Base-by-base conservation (phyloP, 306 rosid species). In the Malus sieversii region DNA sequence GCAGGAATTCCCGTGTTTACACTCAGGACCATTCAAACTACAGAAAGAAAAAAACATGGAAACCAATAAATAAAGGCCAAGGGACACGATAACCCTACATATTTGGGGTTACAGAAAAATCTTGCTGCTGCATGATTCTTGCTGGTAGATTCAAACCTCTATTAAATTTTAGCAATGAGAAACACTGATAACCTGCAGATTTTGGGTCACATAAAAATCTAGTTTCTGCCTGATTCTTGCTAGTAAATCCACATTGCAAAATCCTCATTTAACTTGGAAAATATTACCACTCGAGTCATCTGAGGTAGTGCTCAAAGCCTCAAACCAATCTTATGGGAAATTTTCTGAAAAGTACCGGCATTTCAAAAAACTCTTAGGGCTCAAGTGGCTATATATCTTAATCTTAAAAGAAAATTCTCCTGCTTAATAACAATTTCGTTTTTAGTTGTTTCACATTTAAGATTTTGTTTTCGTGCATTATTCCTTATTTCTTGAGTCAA, bases 11-110 rank as follows among this genome's bases (percentile, higher is more conserved):
- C n/a, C n/a, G n/a, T n/a, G n/a, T n/a, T n/a, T n/a, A n/a, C n/a
- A n/a, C n/a, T n/a, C 48, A 45, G 78, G 62, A 75, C 78, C 78
- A 63, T 63, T 63, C 78, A 63, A 40, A 18, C 16, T 8, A 20
- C 22, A 46, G 14, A 29, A 12, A 11, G 6, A 46, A 4, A 44
- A 29, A 46, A 4, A 11, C 29, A 63, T 42, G 45, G 45, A 3
- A 7, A 4, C 42, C 42, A 38, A 14, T 20, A 65, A 5, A 23
- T 23, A 33, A 38, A 35, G 40, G 18, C 10, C 55, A 48, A 22
- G 35, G 68, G 22, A 63, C 22, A 27, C 68, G 0, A 13, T 13
- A 38, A n/a, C 38, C 38, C 60, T 9, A 59, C 68, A 73, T 38
- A 74, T 35, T 44, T 44, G 27, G 45, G 53, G 46, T 30, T 32